These are phyloP conservation scores for Lipomyces spencermartinsiae DNA, from an alignment of 805 yeast genomes.

Conservation along the genomic window DNA sequence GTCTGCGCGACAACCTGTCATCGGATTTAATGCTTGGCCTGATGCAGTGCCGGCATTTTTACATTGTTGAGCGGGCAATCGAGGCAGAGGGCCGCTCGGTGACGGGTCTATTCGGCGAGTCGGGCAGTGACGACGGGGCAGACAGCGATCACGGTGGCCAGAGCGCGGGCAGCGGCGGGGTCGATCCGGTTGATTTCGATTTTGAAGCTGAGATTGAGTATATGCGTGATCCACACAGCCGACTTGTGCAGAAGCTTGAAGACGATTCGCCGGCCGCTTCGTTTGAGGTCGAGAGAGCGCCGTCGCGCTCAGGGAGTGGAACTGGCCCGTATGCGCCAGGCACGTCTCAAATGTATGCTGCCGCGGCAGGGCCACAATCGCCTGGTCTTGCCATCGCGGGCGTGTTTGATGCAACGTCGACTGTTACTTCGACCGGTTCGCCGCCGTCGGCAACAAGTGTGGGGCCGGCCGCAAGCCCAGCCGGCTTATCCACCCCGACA, in stretches of 20 bases:
- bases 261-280: constrained; percentile 6
- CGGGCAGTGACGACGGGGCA: not conserved
- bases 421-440: not conserved
- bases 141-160: not conserved
- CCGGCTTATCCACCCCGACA: not conserved
- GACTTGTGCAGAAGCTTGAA: constrained; percentile 22
- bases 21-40: constrained; percentile 23
- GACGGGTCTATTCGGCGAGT: not conserved
- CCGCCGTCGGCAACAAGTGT: constrained; percentile 1
- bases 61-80: constrained; percentile 14
- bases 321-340: not conserved
- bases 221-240: constrained; percentile 14
- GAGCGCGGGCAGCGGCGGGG: constrained; percentile 13
- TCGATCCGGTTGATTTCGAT: constrained; percentile 9
- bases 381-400: not conserved
- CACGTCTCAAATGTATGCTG: not conserved
- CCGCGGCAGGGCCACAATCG: not conserved
- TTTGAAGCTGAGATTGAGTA: constrained; percentile 18
- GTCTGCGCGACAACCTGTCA: constrained; percentile 23
- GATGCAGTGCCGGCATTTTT: constrained; percentile 30
- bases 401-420: not conserved
- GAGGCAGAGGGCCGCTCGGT: not conserved
- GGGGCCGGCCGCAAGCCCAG: not conserved
- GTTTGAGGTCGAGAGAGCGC: not conserved
- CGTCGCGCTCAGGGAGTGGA: not conserved